These are phyloP conservation scores for Stemphylium lycopersici DNA, from an alignment of 2,329 filamentous ascomycete species.

Conservation along the genomic window DNA sequence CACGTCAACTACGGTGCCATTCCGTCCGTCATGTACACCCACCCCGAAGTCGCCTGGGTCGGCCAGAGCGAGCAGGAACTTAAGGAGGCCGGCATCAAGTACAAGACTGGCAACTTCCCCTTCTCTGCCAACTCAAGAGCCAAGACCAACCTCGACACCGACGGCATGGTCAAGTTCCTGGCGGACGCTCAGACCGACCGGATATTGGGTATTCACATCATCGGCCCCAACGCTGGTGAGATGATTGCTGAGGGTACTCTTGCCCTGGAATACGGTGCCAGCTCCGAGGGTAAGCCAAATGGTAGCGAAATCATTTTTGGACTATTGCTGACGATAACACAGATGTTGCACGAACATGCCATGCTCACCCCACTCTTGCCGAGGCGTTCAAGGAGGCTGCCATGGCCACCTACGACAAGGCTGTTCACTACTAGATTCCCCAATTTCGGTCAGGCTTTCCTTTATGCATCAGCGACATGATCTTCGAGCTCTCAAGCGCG, in stretches of 20 bases:
- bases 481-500: constrained; percentile 39
- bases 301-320: not conserved
- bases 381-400: constrained; percentile 99
- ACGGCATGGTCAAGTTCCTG: constrained; percentile 96
- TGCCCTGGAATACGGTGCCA: constrained; percentile 95
- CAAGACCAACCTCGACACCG: constrained; percentile 97
- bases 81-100: constrained; percentile 86
- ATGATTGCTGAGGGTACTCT: constrained; percentile 99
- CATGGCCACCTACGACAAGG: constrained; percentile 94
- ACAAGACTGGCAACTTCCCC: constrained; percentile 92
- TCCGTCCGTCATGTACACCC: constrained; percentile 98
- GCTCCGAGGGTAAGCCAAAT: constrained; percentile 78
- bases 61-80: constrained; percentile 97
- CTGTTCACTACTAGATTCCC: constrained; percentile 81
- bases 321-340: constrained; percentile 19
- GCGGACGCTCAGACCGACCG: constrained; percentile 96
- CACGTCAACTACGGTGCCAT: constrained; percentile 99
- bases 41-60: constrained; percentile 98
- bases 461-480: constrained; percentile 45
- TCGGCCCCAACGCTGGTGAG: constrained; percentile 94
- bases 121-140: constrained; percentile 98
- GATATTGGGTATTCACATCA: constrained; percentile 93
- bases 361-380: constrained; percentile 93
- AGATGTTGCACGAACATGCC: constrained; percentile 73
- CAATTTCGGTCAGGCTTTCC: constrained; percentile 33